Percentiles rank a stretch among this genome's conserved stretches.
Conservation (phyloP, 441 rosid species). For the Brassica hybrid region DNA sequence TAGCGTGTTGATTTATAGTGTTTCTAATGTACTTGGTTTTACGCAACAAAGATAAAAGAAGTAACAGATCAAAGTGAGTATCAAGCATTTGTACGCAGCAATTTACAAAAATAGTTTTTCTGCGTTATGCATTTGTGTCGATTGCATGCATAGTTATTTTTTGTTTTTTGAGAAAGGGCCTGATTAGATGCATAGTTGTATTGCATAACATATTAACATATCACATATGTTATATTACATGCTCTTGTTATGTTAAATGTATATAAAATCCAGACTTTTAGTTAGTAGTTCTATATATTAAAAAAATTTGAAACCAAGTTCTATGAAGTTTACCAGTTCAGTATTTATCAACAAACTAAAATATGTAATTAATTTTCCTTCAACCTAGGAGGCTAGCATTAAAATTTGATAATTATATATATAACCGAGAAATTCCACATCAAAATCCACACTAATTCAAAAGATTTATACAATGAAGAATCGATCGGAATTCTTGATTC, state of each 20-base stretch:
- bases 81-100: too few relatives aligned
- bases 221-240: background rate
- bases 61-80: too few relatives aligned
- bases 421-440: background rate
- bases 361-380: background rate
- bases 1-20: too few relatives aligned
- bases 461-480: background rate
- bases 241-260: background rate
- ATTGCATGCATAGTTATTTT: background rate
- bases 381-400: background rate
- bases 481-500: too few relatives aligned
- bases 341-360: background rate
- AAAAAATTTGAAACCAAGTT: too few relatives aligned
- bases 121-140: background rate
- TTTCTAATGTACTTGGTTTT: too few relatives aligned
- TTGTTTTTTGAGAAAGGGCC: too few relatives aligned
- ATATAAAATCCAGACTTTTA: background rate
- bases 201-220: background rate
- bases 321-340: background rate
- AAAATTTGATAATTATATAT: background rate
- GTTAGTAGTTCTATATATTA: background rate
- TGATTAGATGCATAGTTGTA: background rate
- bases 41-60: too few relatives aligned
- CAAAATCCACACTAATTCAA: background rate
- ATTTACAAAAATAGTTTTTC: too few relatives aligned